Percentiles rank a stretch among this genome's conserved stretches.
These are phyloP conservation scores for Nemania abortiva DNA, from an alignment of 2,329 filamentous ascomycete genomes.

Conservation along the genomic window DNA sequence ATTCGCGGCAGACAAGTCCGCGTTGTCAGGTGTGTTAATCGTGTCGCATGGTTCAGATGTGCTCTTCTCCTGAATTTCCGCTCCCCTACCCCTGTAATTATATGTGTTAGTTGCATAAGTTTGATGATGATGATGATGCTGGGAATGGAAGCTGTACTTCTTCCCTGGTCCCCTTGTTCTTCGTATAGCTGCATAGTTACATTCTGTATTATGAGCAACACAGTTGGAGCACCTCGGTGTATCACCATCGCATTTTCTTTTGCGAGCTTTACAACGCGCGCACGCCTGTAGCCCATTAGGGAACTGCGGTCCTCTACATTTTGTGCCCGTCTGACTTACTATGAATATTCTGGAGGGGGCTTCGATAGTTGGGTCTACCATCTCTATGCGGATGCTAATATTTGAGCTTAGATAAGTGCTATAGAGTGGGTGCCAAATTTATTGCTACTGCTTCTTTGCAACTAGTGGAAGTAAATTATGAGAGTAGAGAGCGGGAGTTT, in stretches of 20 bases:
- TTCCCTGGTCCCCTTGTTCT: slow-evolving; percentile 34
- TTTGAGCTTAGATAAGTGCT: not conserved
- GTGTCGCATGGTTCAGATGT: not conserved
- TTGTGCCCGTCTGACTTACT: slow-evolving; percentile 12
- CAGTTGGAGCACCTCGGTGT: slow-evolving; percentile 34
- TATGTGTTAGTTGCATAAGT: slow-evolving; percentile 1
- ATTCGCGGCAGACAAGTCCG: not conserved
- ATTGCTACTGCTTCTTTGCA: not conserved
- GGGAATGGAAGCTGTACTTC: slow-evolving; percentile 19
- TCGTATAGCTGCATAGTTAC: slow-evolving; percentile 28
- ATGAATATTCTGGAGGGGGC: slow-evolving; percentile 26
- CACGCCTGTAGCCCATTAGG: slow-evolving; percentile 30
- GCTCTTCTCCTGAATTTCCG: not conserved
- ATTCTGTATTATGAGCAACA: slow-evolving; percentile 29
- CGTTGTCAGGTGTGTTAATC: not conserved
- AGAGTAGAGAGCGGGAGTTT: slow-evolving; percentile 11
- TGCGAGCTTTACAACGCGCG: slow-evolving; percentile 33
- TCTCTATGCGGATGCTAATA: not conserved
- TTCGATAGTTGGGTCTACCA: not conserved
- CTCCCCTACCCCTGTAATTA: slow-evolving; percentile 11
- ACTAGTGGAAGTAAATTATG: not conserved
- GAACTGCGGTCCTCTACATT: not conserved
- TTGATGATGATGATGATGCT: not conserved
- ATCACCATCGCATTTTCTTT: slow-evolving; percentile 31
- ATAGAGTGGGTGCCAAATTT: not conserved